Percentiles rank a stretch among this genome's conserved stretches.
These are phyloP conservation scores for Physcia stellaris DNA, from an alignment of 495 filamentous ascomycete species.

Conservation along the genomic window DNA sequence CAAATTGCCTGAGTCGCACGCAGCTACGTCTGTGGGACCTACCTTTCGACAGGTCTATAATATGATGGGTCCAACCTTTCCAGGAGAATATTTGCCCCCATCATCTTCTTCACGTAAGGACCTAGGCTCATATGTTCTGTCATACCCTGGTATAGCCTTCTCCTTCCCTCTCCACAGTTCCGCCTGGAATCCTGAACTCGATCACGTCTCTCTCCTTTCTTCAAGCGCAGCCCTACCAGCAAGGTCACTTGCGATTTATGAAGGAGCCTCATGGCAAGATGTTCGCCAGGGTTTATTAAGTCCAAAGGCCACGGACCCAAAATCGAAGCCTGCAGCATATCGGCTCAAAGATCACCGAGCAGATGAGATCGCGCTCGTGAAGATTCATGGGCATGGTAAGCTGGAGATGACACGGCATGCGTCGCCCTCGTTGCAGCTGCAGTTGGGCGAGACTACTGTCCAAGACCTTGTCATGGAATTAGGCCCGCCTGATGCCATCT, in stretches of 20 bases:
- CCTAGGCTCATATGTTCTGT: slow-evolving; percentile 62
- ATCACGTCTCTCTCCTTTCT: slow-evolving; percentile 75
- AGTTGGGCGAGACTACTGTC: slow-evolving; percentile 65
- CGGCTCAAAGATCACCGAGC: slow-evolving; percentile 50
- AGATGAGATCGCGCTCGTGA: slow-evolving; percentile 72
- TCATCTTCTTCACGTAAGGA: slow-evolving; percentile 32
- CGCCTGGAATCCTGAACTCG: slow-evolving; percentile 66
- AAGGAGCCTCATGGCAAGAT: slow-evolving; percentile 78
- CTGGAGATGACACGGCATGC: slow-evolving; percentile 60
- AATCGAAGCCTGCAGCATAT: slow-evolving; percentile 37
- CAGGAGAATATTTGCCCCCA: slow-evolving; percentile 73
- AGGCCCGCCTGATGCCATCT: slow-evolving; percentile 89
- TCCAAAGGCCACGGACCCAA: slow-evolving; percentile 51
- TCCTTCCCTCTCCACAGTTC: slow-evolving; percentile 67
- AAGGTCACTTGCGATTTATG: slow-evolving; percentile 75
- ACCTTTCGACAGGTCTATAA: slow-evolving; percentile 87
- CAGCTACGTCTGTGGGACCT: slow-evolving; percentile 43
- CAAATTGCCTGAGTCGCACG: slow-evolving; percentile 39
- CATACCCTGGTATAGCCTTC: slow-evolving; percentile 88
- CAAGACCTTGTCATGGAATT: slow-evolving; percentile 85
- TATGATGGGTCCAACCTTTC: slow-evolving; percentile 80
- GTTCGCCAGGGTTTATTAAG: slow-evolving; percentile 63
- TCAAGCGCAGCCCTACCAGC: slow-evolving; percentile 62
- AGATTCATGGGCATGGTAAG: slow-evolving; percentile 57
- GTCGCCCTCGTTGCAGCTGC: slow-evolving; percentile 48